Base-by-base conservation (phyloP, 2,329 filamentous ascomycete genomes). In the Capronia americana region DNA sequence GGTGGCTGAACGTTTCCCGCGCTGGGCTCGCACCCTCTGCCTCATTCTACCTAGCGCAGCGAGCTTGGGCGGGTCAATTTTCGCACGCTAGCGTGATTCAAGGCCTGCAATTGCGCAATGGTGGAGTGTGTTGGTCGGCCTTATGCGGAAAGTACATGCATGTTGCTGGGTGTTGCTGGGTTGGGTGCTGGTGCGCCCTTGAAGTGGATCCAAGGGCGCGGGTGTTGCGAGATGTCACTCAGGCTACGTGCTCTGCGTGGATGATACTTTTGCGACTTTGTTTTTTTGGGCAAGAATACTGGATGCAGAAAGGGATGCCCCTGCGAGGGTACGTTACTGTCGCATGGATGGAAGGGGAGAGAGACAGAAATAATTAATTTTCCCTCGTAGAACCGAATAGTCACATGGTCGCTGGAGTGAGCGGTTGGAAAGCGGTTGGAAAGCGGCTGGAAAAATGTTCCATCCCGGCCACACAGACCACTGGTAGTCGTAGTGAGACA, bases 61-160 rank as follows among this genome's bases (percentile, higher is more conserved):
- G 48, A 51, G 20, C 48, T 14, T 20, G 20, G 12, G 41, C 1
- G 44, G 12, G 4, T 23, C 7, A 1, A 7, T 12, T n/a, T 23
- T 48, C 20, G 23, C 23, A 4, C 6, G 48, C 20, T 30, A 10
- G 28, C 8, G 24, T 20, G 26, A 34, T 32, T n/a, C 12, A 55
- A 24, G 28, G 26, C 12, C 26, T 24, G 17, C 17, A n/a, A 55
- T 55, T 55, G 53, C 53, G 53, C 53, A 55, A 55, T 55, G 24
- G 53, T 55, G 53, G 53, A 30, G 53, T 30, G 10, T 28, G 28
- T 6, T 44, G 28, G 24, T 32, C 14, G 53, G 28, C 53, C 53
- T 55, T 26, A 55, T 55, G 53, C 53, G 53, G 53, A 55, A 55
- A 55, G 53, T 55, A 55, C 53, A 55, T 53, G 20, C 48, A 24